Conservation (phyloP, 2,329 filamentous ascomycete genomes). For the Stagonosporopsis chrysanthemi region DNA sequence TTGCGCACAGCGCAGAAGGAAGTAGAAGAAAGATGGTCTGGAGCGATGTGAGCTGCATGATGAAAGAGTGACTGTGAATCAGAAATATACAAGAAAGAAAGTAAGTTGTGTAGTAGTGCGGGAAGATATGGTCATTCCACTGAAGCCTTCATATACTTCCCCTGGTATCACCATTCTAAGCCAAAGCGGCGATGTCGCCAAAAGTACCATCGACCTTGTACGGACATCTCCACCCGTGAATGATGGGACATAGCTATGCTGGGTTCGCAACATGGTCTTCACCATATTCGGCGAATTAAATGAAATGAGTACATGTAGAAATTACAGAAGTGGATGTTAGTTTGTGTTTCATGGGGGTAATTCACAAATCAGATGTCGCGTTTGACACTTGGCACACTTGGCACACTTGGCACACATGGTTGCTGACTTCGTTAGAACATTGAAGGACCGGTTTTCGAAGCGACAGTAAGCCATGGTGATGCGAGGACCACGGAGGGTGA, state of each 20-base stretch:
- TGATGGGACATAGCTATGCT: conserved; percentile 13
- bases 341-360: conserved; percentile 6
- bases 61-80: conserved; percentile 1
- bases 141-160: conserved; percentile 50
- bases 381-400: conserved; percentile 14
- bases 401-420: conserved; percentile 15
- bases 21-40: conserved; percentile 23
- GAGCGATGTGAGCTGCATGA: conserved; percentile 20
- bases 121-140: conserved; percentile 26
- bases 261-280: conserved; percentile 1
- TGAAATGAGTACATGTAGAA: conserved; percentile 8
- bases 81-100: neutral
- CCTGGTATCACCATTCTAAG: neutral
- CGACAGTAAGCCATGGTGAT: neutral
- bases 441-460: conserved; percentile 2
- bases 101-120: neutral
- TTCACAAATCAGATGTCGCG: conserved; percentile 12
- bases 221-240: conserved; percentile 3
- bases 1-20: conserved; percentile 28
- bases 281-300: conserved; percentile 6
- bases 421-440: conserved; percentile 4
- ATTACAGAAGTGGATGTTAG: conserved; percentile 4
- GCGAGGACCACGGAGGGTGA: neutral
- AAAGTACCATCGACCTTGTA: conserved; percentile 1
- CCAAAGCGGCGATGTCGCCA: neutral